phyloP scores from a whole-genome alignment of 169 alveolate species.

The Eimeria acervulina region DNA sequence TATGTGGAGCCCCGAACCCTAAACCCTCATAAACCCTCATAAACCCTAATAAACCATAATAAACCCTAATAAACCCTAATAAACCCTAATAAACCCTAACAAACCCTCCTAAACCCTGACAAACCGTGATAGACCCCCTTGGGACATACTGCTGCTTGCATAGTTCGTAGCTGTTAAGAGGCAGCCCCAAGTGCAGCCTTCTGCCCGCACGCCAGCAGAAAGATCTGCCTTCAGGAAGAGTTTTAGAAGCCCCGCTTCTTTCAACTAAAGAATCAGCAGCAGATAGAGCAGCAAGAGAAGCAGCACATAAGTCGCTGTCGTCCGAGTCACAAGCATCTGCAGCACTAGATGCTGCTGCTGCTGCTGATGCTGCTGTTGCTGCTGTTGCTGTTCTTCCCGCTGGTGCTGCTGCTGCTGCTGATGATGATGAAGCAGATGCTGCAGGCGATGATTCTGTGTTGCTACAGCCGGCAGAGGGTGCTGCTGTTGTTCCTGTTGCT shows the following conservation, averaged over 20 bases:
- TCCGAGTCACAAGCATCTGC: not conserved
- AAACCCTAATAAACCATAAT: not conserved
- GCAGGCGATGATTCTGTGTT: not conserved
- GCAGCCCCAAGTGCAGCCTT: not conserved
- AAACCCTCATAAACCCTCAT: conserved; percentile 20
- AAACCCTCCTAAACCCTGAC: conserved; percentile 13
- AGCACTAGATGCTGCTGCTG: not conserved
- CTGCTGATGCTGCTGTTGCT: not conserved
- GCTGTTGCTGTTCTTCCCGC: not conserved
- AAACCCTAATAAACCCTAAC: not conserved
- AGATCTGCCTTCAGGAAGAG: not conserved
- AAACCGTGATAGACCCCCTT: not conserved
- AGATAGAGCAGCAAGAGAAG: conserved; percentile 32
- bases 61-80: not conserved
- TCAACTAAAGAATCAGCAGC: not conserved
- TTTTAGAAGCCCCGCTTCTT: not conserved
- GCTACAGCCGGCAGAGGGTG: not conserved
- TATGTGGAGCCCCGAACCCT: not conserved
- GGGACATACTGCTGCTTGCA: not conserved
- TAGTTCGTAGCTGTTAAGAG: not conserved
- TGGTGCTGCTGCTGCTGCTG: not conserved
- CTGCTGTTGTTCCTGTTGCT: not conserved
- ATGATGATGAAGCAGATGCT: not conserved
- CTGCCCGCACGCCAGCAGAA: conserved; percentile 25
- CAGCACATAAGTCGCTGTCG: conserved; percentile 45